A percentile compares a stretch with the other conserved stretches of the same genome.
Conservation (phyloP, 2,329 filamentous ascomycete species). For the Pseudopyrenochaeta lycopersici region DNA sequence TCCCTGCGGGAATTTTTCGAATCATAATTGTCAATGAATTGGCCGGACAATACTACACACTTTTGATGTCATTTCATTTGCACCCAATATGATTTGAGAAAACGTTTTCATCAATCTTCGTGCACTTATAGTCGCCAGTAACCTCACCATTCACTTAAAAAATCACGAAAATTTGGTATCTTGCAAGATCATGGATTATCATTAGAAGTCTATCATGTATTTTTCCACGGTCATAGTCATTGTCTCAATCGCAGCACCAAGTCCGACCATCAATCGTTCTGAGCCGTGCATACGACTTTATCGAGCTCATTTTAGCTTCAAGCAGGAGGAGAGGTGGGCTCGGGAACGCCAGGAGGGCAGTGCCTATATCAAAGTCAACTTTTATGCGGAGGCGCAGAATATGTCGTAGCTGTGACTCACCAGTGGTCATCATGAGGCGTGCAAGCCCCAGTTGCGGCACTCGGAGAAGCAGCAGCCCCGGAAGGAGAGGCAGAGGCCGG, state of each 20-base stretch:
- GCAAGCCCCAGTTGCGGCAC: constrained; percentile 16
- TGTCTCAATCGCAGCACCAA: background rate
- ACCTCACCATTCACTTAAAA: background rate
- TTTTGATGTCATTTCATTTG: too few species aligned
- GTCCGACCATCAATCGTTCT: background rate
- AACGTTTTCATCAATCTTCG: too few species aligned
- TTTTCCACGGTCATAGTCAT: background rate
- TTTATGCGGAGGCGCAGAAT: background rate
- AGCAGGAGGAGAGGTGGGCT: constrained; percentile 30
- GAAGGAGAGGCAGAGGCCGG: constrained; percentile 9
- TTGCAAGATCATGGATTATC: constrained; percentile 10
- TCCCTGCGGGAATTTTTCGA: background rate
- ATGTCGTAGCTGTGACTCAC: constrained; percentile 2
- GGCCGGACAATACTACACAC: background rate
- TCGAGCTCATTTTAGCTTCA: constrained; percentile 3
- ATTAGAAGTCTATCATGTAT: constrained; percentile 17
- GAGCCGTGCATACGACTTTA: background rate
- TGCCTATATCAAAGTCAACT: constrained; percentile 17
- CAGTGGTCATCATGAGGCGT: constrained; percentile 36
- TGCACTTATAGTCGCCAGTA: background rate
- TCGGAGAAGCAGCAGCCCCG: constrained; percentile 7
- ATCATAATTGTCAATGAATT: background rate
- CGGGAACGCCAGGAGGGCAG: constrained; percentile 34
- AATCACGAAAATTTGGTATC: background rate
- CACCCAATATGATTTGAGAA: too few species aligned